Evolutionary conservation across 1,139 yeast species (phyloP).

Genomic region (Debaryomyces subglobosus): DNA sequence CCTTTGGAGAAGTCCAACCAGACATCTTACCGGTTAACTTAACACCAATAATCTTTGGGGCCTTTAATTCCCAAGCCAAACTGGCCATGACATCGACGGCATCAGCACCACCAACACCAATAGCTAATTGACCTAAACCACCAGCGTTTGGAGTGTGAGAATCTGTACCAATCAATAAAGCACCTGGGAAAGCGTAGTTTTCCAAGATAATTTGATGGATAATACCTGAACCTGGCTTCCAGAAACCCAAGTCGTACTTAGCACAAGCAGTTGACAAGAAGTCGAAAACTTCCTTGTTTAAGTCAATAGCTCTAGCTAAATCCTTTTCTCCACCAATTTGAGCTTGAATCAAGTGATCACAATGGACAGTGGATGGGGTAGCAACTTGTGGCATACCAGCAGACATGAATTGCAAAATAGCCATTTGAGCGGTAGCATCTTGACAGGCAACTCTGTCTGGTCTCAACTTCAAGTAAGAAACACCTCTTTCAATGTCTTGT

Average conservation of each 20-base stretch:
- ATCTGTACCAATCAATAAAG: slow-evolving; percentile 95
- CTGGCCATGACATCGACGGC: slow-evolving; percentile 98
- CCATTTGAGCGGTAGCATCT: slow-evolving; percentile 99
- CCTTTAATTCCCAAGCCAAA: slow-evolving; percentile 97
- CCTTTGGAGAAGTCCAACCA: slow-evolving; percentile 99
- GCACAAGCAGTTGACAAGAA: slow-evolving; percentile 94
- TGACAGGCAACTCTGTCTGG: slow-evolving; percentile 99
- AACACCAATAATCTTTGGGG: slow-evolving; percentile 97
- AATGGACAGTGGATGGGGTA: slow-evolving; percentile 96
- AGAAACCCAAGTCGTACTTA: slow-evolving; percentile 97
- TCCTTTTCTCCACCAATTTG: slow-evolving; percentile 93
- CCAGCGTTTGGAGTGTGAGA: slow-evolving; percentile 99
- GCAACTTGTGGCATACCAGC: slow-evolving; percentile 95
- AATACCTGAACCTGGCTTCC: slow-evolving; percentile 99
- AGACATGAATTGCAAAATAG: slow-evolving; percentile 96
- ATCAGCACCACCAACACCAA: slow-evolving; percentile 99
- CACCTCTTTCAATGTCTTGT: slow-evolving; percentile 96
- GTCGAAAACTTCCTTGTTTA: slow-evolving; percentile 96
- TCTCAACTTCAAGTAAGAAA: slow-evolving; percentile 92
- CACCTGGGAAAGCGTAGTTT: slow-evolving; percentile 98
- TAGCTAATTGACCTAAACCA: slow-evolving; percentile 98
- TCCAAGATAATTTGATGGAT: slow-evolving; percentile 97
- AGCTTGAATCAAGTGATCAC: slow-evolving; percentile 99
- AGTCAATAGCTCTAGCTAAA: slow-evolving; percentile 87
- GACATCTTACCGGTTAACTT: slow-evolving; percentile 92